Evolutionary conservation across 2,329 filamentous ascomycete genomes (phyloP), one percentile per base, ranked within the genome.

Genomic region (Scedosporium apiospermum): DNA sequence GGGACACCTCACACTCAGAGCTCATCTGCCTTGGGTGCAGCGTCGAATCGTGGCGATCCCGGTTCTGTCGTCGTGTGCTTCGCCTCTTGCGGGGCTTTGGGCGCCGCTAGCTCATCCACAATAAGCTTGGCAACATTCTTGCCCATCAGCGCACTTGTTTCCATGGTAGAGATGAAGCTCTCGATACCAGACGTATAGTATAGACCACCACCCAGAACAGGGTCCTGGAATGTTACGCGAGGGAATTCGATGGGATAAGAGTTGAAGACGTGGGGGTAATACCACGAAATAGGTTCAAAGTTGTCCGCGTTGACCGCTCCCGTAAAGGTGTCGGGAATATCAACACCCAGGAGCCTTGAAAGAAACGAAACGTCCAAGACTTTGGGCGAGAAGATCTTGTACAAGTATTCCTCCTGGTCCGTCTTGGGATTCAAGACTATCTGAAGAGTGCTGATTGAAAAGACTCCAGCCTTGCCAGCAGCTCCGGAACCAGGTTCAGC

Each of bases 161-260:
- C 95, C 95, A 99, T 98, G 0, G 92, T 96, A 9, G 89, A 95
- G 67, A 98, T 96, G 72, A 99, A 97, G 67, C 88, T 88, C 76
- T 98, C 93, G 53, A 98, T 96, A 2, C 85, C 86, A 10, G 84
- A 86, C 0, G 86, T 88, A 71, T 89, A 89, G 74, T 86, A 95
- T 14, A 93, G 69, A 0, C 85, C 84, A 6, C 82, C 74, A 4
- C 84, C 86, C 3, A 97, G 72, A 65, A 87, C 78, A 3, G 88
- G 84, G 65, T 95, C 88, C 67, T 97, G 91, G 72, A 98, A 99
- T 0, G 89, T 93, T 0, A 92, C 86, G 0, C 92, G 83, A 0
- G 93, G 93, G n/a, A 87, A 84, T 68, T 91, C 85, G 65, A 91
- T 87, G 0, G 95, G 95, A 72, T 98, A 99, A 0, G 89, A 87